Base-by-base conservation (phyloP, 306 rosid species). In the Pterocarpus santalinus region DNA sequence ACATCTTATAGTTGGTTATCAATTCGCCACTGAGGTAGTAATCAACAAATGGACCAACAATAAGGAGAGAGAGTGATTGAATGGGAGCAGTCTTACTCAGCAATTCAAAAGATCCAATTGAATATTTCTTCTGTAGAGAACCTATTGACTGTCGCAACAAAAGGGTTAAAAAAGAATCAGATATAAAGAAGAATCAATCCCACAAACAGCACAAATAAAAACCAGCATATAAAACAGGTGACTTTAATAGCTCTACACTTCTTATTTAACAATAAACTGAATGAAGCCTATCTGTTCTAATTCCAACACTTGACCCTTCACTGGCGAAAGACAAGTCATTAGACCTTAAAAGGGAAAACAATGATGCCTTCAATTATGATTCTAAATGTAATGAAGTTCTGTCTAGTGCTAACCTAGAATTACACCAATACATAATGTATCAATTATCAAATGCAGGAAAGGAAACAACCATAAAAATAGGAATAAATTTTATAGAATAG, bases 61-160 rank as follows among this genome's bases (percentile, higher is more conserved):
- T 60, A 58, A 94, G 92, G 41, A 94, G 98, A 75, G 91, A 94
- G 13, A 87, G 66, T 2, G 98, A 95, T 83, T 94, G 98, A 87
- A 94, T 94, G 60, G 98, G 98, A 72, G 97, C 98, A 8, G 98
- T 94, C 88, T 94, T 92, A 73, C 98, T 94, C 84, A 94, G 90
- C 92, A 94, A 80, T 87, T 94, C 98, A 87, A 94, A 94, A 65
- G 98, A 94, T 83, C 98, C 97, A 89, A 94, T 88, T 53, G 98
- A 90, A 83, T 94, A 91, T 87, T 92, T 94, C 96, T 94, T 92
- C 78, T 94, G 98, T 16, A 94, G 90, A 47, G 98, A 92, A 49
- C 98, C 98, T 44, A 94, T 94, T 56, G 97, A 88, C 98, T 94
- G 94, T 81, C 78, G 63, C 69, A 79, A 79, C 83, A 73, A 83